Evolutionary conservation across 192 early-diverging fungal genomes (phyloP).

Genomic region (Podila epigama): DNA sequence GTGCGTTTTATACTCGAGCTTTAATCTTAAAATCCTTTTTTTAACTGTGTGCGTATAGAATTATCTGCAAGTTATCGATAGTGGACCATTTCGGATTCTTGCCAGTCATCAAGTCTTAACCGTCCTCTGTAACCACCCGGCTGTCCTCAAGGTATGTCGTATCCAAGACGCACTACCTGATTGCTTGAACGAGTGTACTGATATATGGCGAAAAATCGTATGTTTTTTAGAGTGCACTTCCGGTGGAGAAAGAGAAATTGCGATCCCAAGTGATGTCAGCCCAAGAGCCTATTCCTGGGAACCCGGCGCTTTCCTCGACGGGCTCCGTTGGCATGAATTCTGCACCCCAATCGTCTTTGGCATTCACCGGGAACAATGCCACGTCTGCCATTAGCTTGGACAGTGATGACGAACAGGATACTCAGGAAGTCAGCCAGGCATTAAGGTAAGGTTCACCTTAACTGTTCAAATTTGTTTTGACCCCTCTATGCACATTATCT

Average conservation of each 20-base stretch:
- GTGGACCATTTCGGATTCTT: neutral
- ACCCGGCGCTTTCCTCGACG: neutral
- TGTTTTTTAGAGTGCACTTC: too few species aligned
- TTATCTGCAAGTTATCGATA: slow-evolving; percentile 4
- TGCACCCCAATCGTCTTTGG: too few species aligned
- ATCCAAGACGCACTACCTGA: too few species aligned
- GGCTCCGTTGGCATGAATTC: neutral
- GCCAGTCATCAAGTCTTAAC: slow-evolving; percentile 17
- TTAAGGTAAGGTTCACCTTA: neutral
- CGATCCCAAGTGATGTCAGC: too few species aligned
- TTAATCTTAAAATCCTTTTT: neutral
- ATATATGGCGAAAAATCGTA: too few species aligned
- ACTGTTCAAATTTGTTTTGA: neutral
- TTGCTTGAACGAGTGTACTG: too few species aligned
- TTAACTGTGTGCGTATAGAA: neutral
- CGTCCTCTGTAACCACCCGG: slow-evolving; percentile 74
- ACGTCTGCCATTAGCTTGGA: neutral
- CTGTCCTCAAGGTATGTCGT: slow-evolving; percentile 54
- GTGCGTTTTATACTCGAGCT: too few species aligned
- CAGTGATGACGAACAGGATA: neutral
- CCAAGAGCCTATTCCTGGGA: neutral
- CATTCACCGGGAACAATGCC: neutral
- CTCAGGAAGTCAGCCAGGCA: slow-evolving; percentile 1
- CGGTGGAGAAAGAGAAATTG: too few species aligned
- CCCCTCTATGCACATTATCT: too few species aligned